These are phyloP conservation scores for Pulveroboletus sp. DNA, from an alignment of 768 basidiomycete species.

Conservation along the genomic window DNA sequence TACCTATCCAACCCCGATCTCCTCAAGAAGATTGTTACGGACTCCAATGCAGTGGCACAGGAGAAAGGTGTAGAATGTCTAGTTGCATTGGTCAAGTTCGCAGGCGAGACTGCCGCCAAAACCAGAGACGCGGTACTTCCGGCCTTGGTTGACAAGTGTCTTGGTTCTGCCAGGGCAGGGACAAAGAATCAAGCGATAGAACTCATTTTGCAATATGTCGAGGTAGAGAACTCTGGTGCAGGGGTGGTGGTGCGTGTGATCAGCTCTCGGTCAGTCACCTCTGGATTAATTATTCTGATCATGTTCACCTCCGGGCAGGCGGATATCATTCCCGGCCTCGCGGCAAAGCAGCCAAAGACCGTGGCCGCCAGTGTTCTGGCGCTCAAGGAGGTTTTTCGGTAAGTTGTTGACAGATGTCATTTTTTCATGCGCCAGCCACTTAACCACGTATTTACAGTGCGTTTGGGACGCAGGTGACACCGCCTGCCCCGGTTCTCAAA, in stretches of 20 bases:
- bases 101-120: constrained; percentile 84
- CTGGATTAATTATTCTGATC: constrained; percentile 18
- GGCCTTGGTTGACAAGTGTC: constrained; percentile 93
- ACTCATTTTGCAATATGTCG: constrained; percentile 84
- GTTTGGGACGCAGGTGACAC: constrained; percentile 76
- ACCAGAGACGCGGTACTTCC: constrained; percentile 81
- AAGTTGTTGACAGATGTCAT: constrained; percentile 24
- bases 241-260: constrained; percentile 78
- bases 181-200: constrained; percentile 89
- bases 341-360: constrained; percentile 92
- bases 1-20: constrained; percentile 76
- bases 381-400: constrained; percentile 86
- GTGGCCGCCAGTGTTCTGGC: constrained; percentile 77
- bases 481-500: constrained; percentile 81
- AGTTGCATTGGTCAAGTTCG: constrained; percentile 82
- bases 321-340: constrained; percentile 81
- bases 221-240: constrained; percentile 86
- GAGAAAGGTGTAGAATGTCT: constrained; percentile 95
- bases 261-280: constrained; percentile 25
- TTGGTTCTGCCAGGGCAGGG: constrained; percentile 86
- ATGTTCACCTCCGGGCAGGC: constrained; percentile 43
- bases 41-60: constrained; percentile 95
- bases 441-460: constrained; percentile 44
- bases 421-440: not conserved
- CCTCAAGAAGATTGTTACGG: constrained; percentile 84